Conservation (phyloP, 495 filamentous ascomycete genomes). For the Podospora anserina region DNA sequence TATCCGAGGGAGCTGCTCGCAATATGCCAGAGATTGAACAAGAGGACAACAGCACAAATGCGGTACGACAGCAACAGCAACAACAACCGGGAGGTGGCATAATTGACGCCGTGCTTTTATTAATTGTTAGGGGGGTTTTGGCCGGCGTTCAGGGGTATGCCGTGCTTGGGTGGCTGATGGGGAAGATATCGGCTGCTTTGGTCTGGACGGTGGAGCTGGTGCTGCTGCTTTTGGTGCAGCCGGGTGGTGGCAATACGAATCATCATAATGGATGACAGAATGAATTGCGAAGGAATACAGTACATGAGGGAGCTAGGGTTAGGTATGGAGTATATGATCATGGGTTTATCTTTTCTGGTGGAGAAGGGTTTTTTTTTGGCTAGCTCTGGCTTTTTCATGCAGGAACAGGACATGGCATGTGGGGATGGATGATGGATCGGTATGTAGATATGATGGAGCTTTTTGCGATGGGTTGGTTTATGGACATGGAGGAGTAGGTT, state of each 20-base stretch:
- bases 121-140: slow-evolving; percentile 27
- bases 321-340: background rate
- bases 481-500: background rate
- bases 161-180: slow-evolving; percentile 28
- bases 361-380: no score
- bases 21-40: background rate
- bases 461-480: background rate
- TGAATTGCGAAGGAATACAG: background rate
- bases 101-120: slow-evolving; percentile 26
- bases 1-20: background rate
- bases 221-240: slow-evolving; percentile 26
- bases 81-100: slow-evolving; percentile 18
- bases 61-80: slow-evolving; percentile 2
- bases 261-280: background rate
- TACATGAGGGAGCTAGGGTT: background rate
- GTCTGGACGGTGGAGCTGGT: slow-evolving; percentile 33
- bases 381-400: background rate
- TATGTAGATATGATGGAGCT: background rate
- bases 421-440: background rate
- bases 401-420: background rate
- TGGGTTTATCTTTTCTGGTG: background rate
- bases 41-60: slow-evolving; percentile 1
- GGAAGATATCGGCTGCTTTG: slow-evolving; percentile 25
- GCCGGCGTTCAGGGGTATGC: slow-evolving; percentile 27
- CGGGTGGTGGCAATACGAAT: background rate